Evolutionary conservation across 352 stramenopile genomes (phyloP), one percentile per base, ranked within the genome.

Genomic region (Globisporangium solare): DNA sequence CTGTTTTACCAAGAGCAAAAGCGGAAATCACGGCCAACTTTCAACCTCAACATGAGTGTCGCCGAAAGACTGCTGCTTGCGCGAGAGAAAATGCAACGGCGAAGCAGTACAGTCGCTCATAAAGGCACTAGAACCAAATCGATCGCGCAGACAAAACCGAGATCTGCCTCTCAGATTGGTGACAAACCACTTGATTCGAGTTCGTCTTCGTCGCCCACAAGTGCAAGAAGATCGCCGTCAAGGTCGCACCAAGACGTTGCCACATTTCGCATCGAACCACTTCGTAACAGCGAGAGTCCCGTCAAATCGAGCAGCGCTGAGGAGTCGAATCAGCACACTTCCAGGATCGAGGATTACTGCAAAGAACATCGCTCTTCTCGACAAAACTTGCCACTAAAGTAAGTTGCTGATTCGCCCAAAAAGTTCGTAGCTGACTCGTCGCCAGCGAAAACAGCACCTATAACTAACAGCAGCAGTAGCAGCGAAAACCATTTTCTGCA

Each of bases 41-140:
- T 87, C 47, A 67, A 91, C 18, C 47, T 60, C 0, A 79, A 79
- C 11, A 86, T 91, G 74, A 88, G 73, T 57, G 81, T 91, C 31
- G 76, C 69, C 0, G 81, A 91, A 50, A 54, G 71, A 10, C 51
- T 88, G n/a, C 62, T 84, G 42, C 68, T 91, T 15, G 68, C 73
- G 18, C 67, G 66, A 27, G 76, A 85, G 40, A 74, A 83, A 54
- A 69, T 67, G 1, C 55, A 78, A 39, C 66, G 75, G 17, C 58
- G 75, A 1, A 41, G 45, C 10, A 75, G 37, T n/a, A 55, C 31
- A 2, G 35, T 14, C 51, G 27, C 13, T 31, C 40, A 7, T 1
- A 42, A 45, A 14, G 27, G 47, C 3, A 40, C 32, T 14, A 43
- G 13, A 31, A 62, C 37, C 32, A 60, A 51, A 24, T 46, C 15